These are phyloP conservation scores for Pleurotus sapidus DNA, from an alignment of 768 basidiomycete genomes.

Conservation along the genomic window DNA sequence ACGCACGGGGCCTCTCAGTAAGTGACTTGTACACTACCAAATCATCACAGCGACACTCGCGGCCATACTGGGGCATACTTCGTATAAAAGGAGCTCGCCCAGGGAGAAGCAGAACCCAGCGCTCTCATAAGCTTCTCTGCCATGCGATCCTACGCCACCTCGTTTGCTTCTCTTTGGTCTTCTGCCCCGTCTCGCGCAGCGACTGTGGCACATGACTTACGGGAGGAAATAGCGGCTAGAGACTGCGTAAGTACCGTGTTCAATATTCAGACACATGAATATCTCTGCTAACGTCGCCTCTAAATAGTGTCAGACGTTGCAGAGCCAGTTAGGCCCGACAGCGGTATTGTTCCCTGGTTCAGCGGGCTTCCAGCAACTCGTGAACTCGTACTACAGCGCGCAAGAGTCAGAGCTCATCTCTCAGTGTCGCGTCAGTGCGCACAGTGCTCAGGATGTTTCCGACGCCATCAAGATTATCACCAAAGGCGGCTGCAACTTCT, in stretches of 20 bases:
- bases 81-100: neutral
- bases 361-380: neutral
- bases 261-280: too few species aligned
- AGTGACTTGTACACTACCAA: too few species aligned
- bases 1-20: too few species aligned
- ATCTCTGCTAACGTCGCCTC: neutral
- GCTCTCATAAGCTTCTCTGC: neutral
- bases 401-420: constrained; percentile 1
- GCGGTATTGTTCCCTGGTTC: neutral
- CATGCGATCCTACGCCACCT: constrained; percentile 3
- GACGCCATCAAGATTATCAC: neutral
- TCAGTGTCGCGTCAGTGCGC: neutral
- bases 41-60: neutral
- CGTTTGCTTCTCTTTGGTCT: constrained; percentile 3
- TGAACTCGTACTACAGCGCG: neutral
- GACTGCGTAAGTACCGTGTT: neutral
- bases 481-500: neutral
- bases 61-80: neutral
- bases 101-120: neutral
- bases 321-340: neutral
- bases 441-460: constrained; percentile 5
- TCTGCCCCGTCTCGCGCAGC: constrained; percentile 2
- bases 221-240: constrained; percentile 1
- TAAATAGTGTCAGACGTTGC: neutral
- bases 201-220: neutral